Percentiles rank a stretch among this genome's conserved stretches.
Evolutionary conservation across 495 filamentous ascomycete genomes (phyloP).

Genomic region (Chaetomium cochliodes): DNA sequence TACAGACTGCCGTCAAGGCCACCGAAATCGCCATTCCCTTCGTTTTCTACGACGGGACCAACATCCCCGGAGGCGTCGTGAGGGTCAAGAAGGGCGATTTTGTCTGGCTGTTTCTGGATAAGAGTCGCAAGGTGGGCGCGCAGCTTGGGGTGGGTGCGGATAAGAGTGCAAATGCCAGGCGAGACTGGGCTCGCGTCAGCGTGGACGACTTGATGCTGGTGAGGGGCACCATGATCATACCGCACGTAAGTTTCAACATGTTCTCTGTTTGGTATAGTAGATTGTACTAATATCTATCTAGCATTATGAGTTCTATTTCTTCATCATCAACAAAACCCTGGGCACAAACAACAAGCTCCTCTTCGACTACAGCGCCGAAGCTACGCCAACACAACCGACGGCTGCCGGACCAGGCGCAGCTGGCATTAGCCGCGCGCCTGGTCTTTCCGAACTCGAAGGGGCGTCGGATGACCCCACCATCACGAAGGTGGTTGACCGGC

Average conservation of each 20-base stretch:
- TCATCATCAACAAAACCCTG: conserved; percentile 81
- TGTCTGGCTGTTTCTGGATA: conserved; percentile 88
- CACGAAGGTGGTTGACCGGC: conserved; percentile 92
- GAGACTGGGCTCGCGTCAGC: conserved; percentile 89
- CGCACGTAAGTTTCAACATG: conserved; percentile 66
- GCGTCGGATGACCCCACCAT: conserved; percentile 72
- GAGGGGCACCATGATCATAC: conserved; percentile 86
- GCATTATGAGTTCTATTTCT: conserved; percentile 97
- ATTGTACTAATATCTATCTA: conserved; percentile 35
- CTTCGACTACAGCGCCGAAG: conserved; percentile 69
- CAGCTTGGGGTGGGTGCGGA: conserved; percentile 68
- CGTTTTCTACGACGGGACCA: conserved; percentile 97
- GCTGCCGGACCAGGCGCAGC: conserved; percentile 27
- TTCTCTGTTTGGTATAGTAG: neutral
- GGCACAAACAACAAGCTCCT: conserved; percentile 68
- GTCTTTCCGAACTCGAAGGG: conserved; percentile 63
- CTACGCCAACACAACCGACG: conserved; percentile 31
- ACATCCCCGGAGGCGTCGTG: conserved; percentile 78
- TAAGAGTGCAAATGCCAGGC: conserved; percentile 60
- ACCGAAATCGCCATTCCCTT: conserved; percentile 92
- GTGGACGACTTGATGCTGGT: conserved; percentile 98
- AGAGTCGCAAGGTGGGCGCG: conserved; percentile 84
- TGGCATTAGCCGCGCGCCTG: conserved; percentile 36
- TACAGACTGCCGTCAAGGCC: conserved; percentile 84
- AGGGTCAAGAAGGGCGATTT: conserved; percentile 89